These are phyloP conservation scores for Pouteria glomerata DNA, from an alignment of 148 eudicot genomes.

Conservation along the genomic window DNA sequence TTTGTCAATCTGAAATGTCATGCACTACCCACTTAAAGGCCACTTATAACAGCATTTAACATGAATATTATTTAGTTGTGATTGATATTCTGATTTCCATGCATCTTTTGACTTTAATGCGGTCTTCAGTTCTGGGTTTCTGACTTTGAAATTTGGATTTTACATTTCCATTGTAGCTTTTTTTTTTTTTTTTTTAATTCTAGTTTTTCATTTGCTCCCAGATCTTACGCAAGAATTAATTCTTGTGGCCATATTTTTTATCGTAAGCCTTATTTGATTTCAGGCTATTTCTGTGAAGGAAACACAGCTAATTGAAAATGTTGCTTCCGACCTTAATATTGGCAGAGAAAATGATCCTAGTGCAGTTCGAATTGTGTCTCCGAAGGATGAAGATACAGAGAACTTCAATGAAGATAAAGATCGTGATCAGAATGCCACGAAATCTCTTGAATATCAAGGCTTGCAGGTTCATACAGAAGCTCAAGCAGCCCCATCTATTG, in stretches of 20 bases:
- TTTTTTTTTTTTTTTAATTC: too few species aligned
- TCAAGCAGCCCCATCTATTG: slow-evolving; percentile 8
- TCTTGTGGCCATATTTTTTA: neutral
- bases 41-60: neutral
- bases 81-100: neutral
- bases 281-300: slow-evolving; percentile 88
- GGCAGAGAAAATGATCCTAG: slow-evolving; percentile 26
- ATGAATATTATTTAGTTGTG: neutral
- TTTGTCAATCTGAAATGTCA: neutral
- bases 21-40: neutral
- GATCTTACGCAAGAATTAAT: neutral
- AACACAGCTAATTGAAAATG: slow-evolving; percentile 54
- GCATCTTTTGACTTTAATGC: too few species aligned
- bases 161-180: neutral
- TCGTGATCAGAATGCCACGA: slow-evolving; percentile 6
- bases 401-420: slow-evolving; percentile 21
- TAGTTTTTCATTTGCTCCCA: neutral
- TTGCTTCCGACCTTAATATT: slow-evolving; percentile 49
- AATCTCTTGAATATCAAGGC: slow-evolving; percentile 20
- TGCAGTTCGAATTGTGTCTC: slow-evolving; percentile 63
- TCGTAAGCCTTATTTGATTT: slow-evolving; percentile 13
- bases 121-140: neutral
- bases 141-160: neutral
- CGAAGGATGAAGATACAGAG: slow-evolving; percentile 31
- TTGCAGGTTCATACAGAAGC: slow-evolving; percentile 9